Base-by-base conservation (phyloP, 2,329 filamentous ascomycete species). In the Fusarium fracticaudum region DNA sequence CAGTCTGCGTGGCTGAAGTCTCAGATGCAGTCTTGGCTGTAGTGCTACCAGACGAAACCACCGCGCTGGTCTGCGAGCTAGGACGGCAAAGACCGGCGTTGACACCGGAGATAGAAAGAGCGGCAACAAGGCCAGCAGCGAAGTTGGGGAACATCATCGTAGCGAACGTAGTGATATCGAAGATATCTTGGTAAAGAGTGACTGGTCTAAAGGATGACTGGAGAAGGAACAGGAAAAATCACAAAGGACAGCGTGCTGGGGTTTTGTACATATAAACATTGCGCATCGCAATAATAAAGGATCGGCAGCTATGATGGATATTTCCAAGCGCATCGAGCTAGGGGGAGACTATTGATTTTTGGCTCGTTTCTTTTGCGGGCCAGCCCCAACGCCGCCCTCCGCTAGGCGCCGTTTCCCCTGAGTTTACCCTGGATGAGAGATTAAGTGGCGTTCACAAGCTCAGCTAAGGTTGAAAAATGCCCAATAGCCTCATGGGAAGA, bases 51-150 rank as follows among this genome's bases (percentile, higher is more conserved):
- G 53, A 44, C 13, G 20, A 29, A 33, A 26, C 13, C 4, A 35
- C 24, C 20, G 10, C 45, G 6, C 35, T 43, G 20, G 58, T 54
- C 3, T 44, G 31, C 5, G 64, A 50, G 22, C 55, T 50, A 47
- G 50, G 63, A 14, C 62, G 66, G n/a, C 66, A 69, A 3, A 29
- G 38, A 9, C 62, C 62, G 8, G 66, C 66, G 33, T 50, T 67
- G 3, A 67, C 63, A 13, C 29, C 47, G 0, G 26, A 40, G 31
- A 69, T 33, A 4, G 55, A 51, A 31, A 61, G 43, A 15, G 58
- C 24, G 38, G 47, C 24, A 45, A 69, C 48, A 10, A 48, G 50
- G 62, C 57, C 62, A 5, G 38, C 31, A 20, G 65, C 11, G 3
- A 67, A 29, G 17, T 45, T 67, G 17, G 44, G 53, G 15, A 64